Base-by-base conservation (phyloP, 1,139 yeast genomes). In the Lodderomyces pseudojiufengensis region DNA sequence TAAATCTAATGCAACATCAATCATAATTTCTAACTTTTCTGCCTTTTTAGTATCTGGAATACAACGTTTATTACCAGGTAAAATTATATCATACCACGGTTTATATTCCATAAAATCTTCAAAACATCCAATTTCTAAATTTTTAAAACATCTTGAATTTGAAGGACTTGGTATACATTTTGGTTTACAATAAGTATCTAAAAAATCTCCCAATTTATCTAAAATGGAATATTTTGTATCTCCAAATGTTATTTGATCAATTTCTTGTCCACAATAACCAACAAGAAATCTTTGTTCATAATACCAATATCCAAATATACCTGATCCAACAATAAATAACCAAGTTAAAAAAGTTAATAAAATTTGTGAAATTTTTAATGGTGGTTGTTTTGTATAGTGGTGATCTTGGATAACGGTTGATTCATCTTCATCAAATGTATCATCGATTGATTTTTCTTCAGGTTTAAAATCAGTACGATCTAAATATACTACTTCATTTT, bases 11-110 rank as follows among this genome's bases (percentile, higher is more conserved):
- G 88, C 78, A 43, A 81, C 83, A 35, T 77, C 74, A 13, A 82
- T 77, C 62, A 88, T 75, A 38, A 80, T 77, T 39, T 75, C 75
- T 29, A 85, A 70, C 47, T 82, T 74, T 48, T 83, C 80, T 22
- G 84, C 81, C 55, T 78, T 82, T 49, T 77, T 76, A 26, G 82
- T 75, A 57, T 90, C 96, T 23, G 84, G 84, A n/a, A 80, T 69
- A 65, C 97, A 90, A 29, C 59, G 60, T 40, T 63, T 64, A 16
- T 47, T 45, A n/a, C 46, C 46, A 3, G 64, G 64, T 31, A 78
- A 77, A 27, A 79, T 50, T 24, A 79, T 60, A 4, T 95, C 95
- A 46, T 73, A 70, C 68, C 80, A 73, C 9, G 85, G 83, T 36
- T 71, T 63, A 32, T 57, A 58, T 33, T 72, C 73, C 29, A 78